A percentile compares a stretch with the other conserved stretches of the same genome.
phyloP scores from a whole-genome alignment of 1,139 yeast genomes.

The Yamadazyma dendronema region DNA sequence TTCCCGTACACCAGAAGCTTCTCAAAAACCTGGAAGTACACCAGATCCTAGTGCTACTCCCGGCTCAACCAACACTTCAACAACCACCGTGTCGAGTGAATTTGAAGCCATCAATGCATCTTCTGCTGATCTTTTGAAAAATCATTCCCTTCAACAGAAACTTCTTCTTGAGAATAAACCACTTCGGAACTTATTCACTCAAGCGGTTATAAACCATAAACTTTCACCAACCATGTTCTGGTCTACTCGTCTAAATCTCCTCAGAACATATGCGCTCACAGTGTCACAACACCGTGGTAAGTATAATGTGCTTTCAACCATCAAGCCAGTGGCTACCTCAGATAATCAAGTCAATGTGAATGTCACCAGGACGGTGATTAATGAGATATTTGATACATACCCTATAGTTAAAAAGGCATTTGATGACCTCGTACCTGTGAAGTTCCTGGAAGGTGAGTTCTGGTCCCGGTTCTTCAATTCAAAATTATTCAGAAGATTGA shows the following conservation, averaged over 20 bases:
- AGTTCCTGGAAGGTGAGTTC: slow-evolving; percentile 83
- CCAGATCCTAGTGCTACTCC: slow-evolving; percentile 19
- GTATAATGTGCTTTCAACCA: slow-evolving; percentile 88
- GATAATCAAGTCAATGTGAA: slow-evolving; percentile 91
- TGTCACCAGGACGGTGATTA: slow-evolving; percentile 85
- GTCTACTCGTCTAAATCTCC: slow-evolving; percentile 75
- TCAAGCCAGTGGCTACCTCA: slow-evolving; percentile 87
- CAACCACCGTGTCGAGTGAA: slow-evolving; percentile 30
- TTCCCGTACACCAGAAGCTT: slow-evolving; percentile 20
- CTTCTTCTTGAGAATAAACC: slow-evolving; percentile 66
- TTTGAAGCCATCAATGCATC: background rate
- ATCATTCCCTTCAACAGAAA: slow-evolving; percentile 76
- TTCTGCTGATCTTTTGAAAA: slow-evolving; percentile 48
- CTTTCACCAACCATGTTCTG: slow-evolving; percentile 83
- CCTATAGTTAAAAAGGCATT: slow-evolving; percentile 92
- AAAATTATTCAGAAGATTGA: slow-evolving; percentile 75
- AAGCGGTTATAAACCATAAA: slow-evolving; percentile 79
- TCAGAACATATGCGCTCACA: slow-evolving; percentile 84
- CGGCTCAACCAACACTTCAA: slow-evolving; percentile 13
- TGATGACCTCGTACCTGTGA: slow-evolving; percentile 80
- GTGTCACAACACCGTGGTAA: slow-evolving; percentile 87
- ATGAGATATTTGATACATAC: slow-evolving; percentile 87
- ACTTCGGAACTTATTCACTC: slow-evolving; percentile 78
- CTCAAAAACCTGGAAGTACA: slow-evolving; percentile 4
- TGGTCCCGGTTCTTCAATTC: slow-evolving; percentile 98